Evolutionary conservation across 352 stramenopile genomes (phyloP), one percentile per base, ranked within the genome.

Genomic region (Phytophthora citrophthora): DNA sequence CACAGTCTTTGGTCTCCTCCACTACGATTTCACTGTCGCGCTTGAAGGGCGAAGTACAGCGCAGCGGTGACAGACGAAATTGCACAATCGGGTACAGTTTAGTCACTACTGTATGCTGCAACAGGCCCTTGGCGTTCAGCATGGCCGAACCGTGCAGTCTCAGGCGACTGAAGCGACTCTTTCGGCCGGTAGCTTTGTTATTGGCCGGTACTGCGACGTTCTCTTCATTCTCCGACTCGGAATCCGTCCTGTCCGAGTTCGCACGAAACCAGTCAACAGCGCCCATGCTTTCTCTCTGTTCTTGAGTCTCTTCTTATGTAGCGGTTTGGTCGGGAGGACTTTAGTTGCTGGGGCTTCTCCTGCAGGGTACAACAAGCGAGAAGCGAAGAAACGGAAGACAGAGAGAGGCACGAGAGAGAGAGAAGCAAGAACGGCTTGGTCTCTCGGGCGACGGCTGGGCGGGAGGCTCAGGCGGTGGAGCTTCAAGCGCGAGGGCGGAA

Each of bases 81-180:
- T 78, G 68, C 52, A 80, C 69, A 27, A 83, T 82, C n/a, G 74
- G 74, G 49, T 79, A 82, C 16, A 82, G 51, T 41, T 76, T 77
- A 13, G 63, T 74, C 24, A 83, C 74, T 0, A 83, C 74, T 24
- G 74, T 79, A 23, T 80, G 74, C 29, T 83, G 74, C 49, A 83
- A 12, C 27, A 80, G 44, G 2, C 70, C 74, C 52, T 83, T 83
- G 49, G 74, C 74, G 50, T 74, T 83, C 53, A 77, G 27, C 61
- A 76, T 73, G 23, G 71, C 67, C 36, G 70, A 83, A 34, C 72
- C 72, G 45, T 83, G 74, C 23, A 83, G 50, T 11, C 74, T 58
- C 24, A 83, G 47, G 11, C 67, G 57, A 8, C 57, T 47, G 16
- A 79, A 76, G 64, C 74, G 74, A n/a, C 32, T 46, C 32, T 69